Base-by-base conservation (phyloP, 1,284 basidiomycete species). In the Wolfiporia cocos region DNA sequence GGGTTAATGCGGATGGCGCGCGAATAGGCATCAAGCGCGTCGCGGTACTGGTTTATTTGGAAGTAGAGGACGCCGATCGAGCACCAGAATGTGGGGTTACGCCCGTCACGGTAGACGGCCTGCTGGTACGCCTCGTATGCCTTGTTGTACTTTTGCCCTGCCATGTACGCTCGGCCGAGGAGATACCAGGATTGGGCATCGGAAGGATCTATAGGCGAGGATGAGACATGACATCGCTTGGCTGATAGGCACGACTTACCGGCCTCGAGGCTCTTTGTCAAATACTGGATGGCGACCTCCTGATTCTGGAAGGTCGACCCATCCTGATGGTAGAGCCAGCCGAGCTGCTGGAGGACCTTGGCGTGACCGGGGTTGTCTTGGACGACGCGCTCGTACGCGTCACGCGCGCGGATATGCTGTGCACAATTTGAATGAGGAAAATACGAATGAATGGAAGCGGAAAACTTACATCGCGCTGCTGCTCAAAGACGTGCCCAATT, bases 121-220 rank as follows among this genome's bases (percentile, higher is more conserved):
- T 99, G 95, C 61, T 99, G 95, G 60, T 99, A 99, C 0, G 95
- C 94, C 66, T 99, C 94, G 69, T 99, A 99, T 1, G 96, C 96
- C 66, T 98, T 98, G 77, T 96, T 98, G 71, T 96, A 97, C 62
- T 97, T 95, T 64, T 93, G 89, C n/a, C 90, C 91, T 4, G 92
- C 90, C 94, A 99, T 98, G 67, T 95, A 99, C 1, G 95, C 93
- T 48, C 95, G 88, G 34, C 95, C 95, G 42, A 99, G 82, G 32
- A 99, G 78, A 65, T 98, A 99, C 96, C 96, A 99, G 57, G 91
- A 95, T 65, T 98, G 94, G 4, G 94, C 89, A 61, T 99, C 95
- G 34, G 86, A 78, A n/a, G 92, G 82, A 67, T 98, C 94, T 86
- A 33, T 28, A 26, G 22, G 18, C 31, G 42, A 39, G 21, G 38